These are phyloP conservation scores for Talaromyces verruculosus DNA, from an alignment of 2,329 filamentous ascomycete species.

Conservation along the genomic window DNA sequence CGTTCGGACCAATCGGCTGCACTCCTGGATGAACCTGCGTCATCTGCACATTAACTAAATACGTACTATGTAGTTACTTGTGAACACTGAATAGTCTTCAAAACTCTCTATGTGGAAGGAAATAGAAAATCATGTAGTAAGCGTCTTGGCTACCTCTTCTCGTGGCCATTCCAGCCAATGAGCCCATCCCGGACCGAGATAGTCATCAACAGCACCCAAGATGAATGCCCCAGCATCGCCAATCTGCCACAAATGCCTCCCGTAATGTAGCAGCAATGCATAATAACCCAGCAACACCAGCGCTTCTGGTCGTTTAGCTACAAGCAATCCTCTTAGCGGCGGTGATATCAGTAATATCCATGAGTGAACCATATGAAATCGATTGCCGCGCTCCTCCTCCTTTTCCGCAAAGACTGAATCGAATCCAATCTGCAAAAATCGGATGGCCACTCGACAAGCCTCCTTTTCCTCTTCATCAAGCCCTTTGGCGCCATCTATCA, in stretches of 20 bases:
- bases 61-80: too few relatives aligned
- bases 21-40: neutral
- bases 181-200: conserved; percentile 10
- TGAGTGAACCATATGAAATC: conserved; percentile 10
- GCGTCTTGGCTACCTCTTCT: neutral
- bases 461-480: conserved; percentile 15
- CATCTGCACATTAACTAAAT: neutral
- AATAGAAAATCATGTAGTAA: neutral
- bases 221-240: conserved; percentile 16
- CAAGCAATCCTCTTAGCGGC: conserved; percentile 8
- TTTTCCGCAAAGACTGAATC: conserved; percentile 12
- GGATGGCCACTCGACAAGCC: conserved; percentile 9
- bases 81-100: neutral
- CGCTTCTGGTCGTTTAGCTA: conserved; percentile 13
- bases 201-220: conserved; percentile 8
- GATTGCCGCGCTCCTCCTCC: conserved; percentile 12
- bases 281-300: conserved; percentile 13
- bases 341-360: conserved; percentile 10
- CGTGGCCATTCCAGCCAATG: conserved; percentile 15
- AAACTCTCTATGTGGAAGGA: neutral
- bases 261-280: conserved; percentile 12
- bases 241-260: conserved; percentile 16
- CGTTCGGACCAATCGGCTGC: neutral
- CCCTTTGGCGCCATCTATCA: neutral
- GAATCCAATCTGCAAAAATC: conserved; percentile 19